These are phyloP conservation scores for Aspergillus quadrilineatus DNA, from an alignment of 2,329 filamentous ascomycete genomes.

Conservation along the genomic window DNA sequence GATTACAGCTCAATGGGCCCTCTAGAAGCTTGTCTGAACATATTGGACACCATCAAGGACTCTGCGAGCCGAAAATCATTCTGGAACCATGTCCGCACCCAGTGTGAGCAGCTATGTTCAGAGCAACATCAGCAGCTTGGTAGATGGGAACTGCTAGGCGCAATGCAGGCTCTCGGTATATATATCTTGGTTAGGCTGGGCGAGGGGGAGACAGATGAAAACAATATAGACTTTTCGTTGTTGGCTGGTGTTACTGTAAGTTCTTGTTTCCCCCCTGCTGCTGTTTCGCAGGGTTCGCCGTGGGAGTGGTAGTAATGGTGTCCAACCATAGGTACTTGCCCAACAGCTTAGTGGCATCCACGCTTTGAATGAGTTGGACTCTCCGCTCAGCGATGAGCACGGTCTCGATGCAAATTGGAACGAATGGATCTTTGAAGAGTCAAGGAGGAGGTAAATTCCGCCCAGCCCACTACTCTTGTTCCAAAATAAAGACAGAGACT, in stretches of 20 bases:
- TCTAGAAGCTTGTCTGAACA: background rate
- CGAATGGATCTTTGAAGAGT: slow-evolving; percentile 1
- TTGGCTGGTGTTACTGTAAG: background rate
- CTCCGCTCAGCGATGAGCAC: background rate
- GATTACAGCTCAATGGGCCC: background rate
- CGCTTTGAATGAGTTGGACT: background rate
- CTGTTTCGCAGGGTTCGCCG: background rate
- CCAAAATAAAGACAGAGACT: background rate
- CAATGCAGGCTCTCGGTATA: slow-evolving; percentile 47
- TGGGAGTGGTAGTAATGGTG: background rate
- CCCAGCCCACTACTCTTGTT: background rate
- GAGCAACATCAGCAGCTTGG: slow-evolving; percentile 33
- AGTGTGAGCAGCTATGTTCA: slow-evolving; percentile 43
- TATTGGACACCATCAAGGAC: background rate
- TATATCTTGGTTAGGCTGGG: slow-evolving; percentile 46
- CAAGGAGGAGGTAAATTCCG: background rate
- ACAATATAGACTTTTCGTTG: slow-evolving; percentile 43
- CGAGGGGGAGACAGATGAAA: slow-evolving; percentile 47
- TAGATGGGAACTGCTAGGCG: slow-evolving; percentile 42
- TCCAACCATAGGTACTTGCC: background rate
- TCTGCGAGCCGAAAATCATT: slow-evolving; percentile 42
- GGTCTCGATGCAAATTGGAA: background rate
- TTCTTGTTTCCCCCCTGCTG: background rate
- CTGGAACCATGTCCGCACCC: slow-evolving; percentile 46
- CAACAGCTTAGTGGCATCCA: background rate